Conservation (phyloP, 2,329 filamentous ascomycete species). For the Pyrenophora seminiperda region DNA sequence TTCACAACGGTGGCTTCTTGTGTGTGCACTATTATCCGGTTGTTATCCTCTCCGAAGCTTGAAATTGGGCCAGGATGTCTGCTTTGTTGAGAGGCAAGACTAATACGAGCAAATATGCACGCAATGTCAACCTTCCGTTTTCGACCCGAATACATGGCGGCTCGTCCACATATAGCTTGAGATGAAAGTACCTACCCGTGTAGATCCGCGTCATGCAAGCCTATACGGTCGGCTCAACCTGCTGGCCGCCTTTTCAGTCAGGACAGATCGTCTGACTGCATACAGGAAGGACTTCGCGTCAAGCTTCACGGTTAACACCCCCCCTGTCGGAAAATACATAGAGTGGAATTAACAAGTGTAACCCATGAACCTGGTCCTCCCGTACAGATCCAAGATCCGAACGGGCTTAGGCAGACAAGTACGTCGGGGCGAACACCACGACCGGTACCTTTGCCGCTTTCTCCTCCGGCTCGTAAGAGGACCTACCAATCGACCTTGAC, state of each 20-base stretch:
- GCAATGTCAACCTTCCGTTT: constrained; percentile 4
- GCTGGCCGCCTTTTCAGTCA: constrained; percentile 3
- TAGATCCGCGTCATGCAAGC: constrained; percentile 3
- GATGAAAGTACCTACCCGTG: not conserved
- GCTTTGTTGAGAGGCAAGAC: constrained; percentile 14
- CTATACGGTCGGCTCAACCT: constrained; percentile 6
- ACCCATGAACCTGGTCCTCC: constrained; percentile 23
- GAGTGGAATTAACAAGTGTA: constrained; percentile 14
- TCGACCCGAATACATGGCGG: not conserved
- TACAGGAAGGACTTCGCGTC: constrained; percentile 5
- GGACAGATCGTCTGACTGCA: constrained; percentile 5
- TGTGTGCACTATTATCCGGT: constrained; percentile 1
- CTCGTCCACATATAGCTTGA: constrained; percentile 1
- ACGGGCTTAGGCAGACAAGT: constrained; percentile 7
- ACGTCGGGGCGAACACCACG: constrained; percentile 6
- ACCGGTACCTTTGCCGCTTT: constrained; percentile 9
- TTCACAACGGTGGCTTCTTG: not conserved
- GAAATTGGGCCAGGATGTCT: constrained; percentile 1
- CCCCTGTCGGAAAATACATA: constrained; percentile 16
- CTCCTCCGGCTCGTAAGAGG: not conserved
- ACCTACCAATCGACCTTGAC: constrained; percentile 1
- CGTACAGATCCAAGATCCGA: constrained; percentile 22
- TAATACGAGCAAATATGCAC: constrained; percentile 4
- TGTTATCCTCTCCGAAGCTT: not conserved
- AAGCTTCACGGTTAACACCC: constrained; percentile 9